Evolutionary conservation across 768 basidiomycete genomes (phyloP).

Genomic region (Multifurca ochricompacta): DNA sequence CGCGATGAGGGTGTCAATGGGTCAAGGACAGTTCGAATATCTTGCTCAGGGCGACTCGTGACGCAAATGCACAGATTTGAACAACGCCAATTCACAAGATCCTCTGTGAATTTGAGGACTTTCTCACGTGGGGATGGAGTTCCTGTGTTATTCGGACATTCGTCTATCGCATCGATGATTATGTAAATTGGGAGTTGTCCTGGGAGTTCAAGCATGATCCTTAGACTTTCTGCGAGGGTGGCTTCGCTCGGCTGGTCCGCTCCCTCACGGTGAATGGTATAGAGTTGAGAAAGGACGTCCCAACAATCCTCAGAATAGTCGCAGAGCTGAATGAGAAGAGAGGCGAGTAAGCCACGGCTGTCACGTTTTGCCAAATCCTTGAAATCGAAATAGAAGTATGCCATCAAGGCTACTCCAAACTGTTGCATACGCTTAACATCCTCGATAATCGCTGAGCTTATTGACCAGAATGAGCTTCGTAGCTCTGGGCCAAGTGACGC

Average conservation of each 20-base stretch:
- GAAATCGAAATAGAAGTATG: too few relatives aligned
- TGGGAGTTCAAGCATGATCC: neutral
- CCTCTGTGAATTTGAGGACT: neutral
- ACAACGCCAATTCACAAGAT: neutral
- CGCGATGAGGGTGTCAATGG: neutral
- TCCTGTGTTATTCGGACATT: neutral
- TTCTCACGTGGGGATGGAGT: too few relatives aligned
- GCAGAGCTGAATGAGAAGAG: too few relatives aligned
- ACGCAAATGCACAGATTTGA: neutral
- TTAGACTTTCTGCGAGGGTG: neutral
- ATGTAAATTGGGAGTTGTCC: neutral
- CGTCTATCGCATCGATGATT: neutral
- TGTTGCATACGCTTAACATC: too few relatives aligned
- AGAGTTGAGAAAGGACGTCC: neutral
- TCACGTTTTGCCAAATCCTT: too few relatives aligned
- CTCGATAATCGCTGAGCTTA: too few relatives aligned
- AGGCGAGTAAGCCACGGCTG: neutral
- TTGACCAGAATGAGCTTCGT: too few relatives aligned
- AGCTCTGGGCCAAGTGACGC: too few relatives aligned
- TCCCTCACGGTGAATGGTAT: neutral
- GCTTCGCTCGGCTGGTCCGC: neutral
- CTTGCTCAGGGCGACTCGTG: neutral
- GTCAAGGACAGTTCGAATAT: neutral
- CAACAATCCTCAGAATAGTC: too few relatives aligned
- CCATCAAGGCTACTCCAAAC: too few relatives aligned